Conservation (phyloP, 2,329 filamentous ascomycete genomes). For the Ustulina deusta region DNA sequence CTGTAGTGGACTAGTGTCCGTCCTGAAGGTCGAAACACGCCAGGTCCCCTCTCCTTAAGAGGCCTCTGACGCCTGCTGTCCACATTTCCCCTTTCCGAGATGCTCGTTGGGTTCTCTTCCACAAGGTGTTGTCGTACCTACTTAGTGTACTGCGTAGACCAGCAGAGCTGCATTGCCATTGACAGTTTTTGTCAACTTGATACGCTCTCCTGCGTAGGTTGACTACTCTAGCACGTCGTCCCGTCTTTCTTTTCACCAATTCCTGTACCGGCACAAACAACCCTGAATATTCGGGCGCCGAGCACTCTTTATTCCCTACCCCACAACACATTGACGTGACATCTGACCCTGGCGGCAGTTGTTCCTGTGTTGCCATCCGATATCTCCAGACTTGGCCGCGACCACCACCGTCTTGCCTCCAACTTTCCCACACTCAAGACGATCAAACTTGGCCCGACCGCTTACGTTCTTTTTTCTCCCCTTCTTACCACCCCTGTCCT, state of each 20-base stretch:
- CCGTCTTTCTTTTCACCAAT: conserved; percentile 36
- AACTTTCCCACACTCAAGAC: conserved; percentile 21
- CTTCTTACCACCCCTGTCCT: conserved; percentile 15
- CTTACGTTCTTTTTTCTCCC: conserved; percentile 31
- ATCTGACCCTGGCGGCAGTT: conserved; percentile 20
- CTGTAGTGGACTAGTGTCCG: neutral
- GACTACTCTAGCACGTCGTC: conserved; percentile 34
- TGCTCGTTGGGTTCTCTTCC: conserved; percentile 22
- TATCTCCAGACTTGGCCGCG: conserved; percentile 21
- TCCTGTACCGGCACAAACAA: neutral
- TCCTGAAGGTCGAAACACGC: conserved; percentile 26
- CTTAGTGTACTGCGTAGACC: too few relatives aligned
- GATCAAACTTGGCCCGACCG: conserved; percentile 38
- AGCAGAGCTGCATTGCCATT: conserved; percentile 31
- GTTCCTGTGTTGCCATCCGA: conserved; percentile 14
- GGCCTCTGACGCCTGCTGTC: conserved; percentile 16
- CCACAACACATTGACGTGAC: conserved; percentile 12
- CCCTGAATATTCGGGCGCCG: conserved; percentile 3
- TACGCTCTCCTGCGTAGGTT: conserved; percentile 11
- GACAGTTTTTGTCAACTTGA: conserved; percentile 28
- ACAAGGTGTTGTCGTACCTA: conserved; percentile 10
- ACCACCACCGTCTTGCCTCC: conserved; percentile 3
- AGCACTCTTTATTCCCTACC: conserved; percentile 13
- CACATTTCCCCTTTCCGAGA: conserved; percentile 18
- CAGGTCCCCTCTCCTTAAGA: conserved; percentile 27